Evolutionary conservation across 371 early-diverging fungal genomes (phyloP).

Genomic region (Mortierella sp.): DNA sequence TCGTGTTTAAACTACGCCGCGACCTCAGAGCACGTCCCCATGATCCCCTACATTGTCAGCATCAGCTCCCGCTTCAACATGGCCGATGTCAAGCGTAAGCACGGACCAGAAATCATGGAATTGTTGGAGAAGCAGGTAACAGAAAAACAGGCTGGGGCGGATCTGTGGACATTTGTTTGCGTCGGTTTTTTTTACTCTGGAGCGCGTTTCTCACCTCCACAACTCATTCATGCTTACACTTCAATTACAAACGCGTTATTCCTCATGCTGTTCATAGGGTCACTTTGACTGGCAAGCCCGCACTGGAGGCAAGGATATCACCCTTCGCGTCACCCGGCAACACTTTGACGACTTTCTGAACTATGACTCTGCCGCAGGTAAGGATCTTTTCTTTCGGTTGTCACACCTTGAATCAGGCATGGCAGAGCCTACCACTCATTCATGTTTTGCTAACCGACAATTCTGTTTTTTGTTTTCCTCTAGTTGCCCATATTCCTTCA

Average conservation of each 20-base stretch:
- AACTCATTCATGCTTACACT: neutral
- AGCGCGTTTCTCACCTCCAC: neutral
- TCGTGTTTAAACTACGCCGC: slow-evolving; percentile 70
- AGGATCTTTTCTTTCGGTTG: neutral
- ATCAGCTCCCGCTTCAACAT: slow-evolving; percentile 70
- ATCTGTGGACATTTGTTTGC: neutral
- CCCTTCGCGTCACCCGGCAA: slow-evolving; percentile 41
- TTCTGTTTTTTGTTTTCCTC: slow-evolving; percentile 14
- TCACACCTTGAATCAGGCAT: neutral
- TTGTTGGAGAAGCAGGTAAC: slow-evolving; percentile 52
- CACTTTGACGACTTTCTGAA: slow-evolving; percentile 52
- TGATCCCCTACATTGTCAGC: slow-evolving; percentile 61
- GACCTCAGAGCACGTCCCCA: slow-evolving; percentile 46
- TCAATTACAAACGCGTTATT: neutral
- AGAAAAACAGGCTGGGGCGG: neutral
- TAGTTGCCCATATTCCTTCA: slow-evolving; percentile 67
- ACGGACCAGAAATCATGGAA: slow-evolving; percentile 42
- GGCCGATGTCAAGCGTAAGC: slow-evolving; percentile 50
- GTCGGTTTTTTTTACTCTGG: no score
- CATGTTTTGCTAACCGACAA: neutral
- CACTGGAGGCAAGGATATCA: slow-evolving; percentile 40
- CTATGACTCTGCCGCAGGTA: slow-evolving; percentile 49
- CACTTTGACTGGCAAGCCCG: slow-evolving; percentile 55
- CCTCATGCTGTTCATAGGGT: slow-evolving; percentile 20
- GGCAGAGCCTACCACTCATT: neutral